These are phyloP conservation scores for Silene noctiflora DNA, from an alignment of 179 eudicot species.

Conservation along the genomic window DNA sequence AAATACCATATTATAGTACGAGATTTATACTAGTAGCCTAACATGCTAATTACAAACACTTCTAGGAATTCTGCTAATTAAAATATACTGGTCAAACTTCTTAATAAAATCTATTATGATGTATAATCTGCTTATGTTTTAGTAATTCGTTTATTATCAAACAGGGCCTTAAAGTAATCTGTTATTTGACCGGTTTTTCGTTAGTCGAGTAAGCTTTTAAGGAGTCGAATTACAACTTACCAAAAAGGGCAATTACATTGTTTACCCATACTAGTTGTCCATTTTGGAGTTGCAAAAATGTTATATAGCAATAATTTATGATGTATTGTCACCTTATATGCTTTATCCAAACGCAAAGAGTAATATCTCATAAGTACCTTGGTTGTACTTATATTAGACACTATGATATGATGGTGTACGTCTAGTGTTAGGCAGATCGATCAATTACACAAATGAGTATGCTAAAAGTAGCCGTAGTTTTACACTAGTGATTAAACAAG, in stretches of 20 bases:
- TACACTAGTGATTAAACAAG: neutral
- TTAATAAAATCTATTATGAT: too few species aligned
- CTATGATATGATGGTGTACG: slow-evolving; percentile 3
- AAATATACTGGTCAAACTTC: too few species aligned
- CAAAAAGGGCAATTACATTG: neutral
- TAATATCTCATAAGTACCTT: neutral
- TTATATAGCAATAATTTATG: neutral
- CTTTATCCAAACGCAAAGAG: slow-evolving; percentile 7
- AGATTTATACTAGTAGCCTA: too few species aligned
- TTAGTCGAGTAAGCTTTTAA: too few species aligned
- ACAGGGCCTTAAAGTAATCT: too few species aligned
- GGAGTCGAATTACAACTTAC: neutral
- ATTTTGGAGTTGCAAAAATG: neutral
- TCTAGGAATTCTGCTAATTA: too few species aligned
- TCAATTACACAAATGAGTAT: neutral
- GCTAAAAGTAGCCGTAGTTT: slow-evolving; percentile 14
- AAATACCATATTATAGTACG: too few species aligned
- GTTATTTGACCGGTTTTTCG: too few species aligned
- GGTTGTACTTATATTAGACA: slow-evolving; percentile 15
- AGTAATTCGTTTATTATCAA: too few species aligned
- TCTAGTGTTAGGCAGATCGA: neutral
- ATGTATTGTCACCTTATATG: slow-evolving; percentile 4
- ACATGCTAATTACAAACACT: too few species aligned
- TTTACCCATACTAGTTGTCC: neutral
- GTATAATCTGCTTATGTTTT: too few species aligned